phyloP scores from a whole-genome alignment of 108 stramenopile genomes.

The Cyclotella baltica region DNA sequence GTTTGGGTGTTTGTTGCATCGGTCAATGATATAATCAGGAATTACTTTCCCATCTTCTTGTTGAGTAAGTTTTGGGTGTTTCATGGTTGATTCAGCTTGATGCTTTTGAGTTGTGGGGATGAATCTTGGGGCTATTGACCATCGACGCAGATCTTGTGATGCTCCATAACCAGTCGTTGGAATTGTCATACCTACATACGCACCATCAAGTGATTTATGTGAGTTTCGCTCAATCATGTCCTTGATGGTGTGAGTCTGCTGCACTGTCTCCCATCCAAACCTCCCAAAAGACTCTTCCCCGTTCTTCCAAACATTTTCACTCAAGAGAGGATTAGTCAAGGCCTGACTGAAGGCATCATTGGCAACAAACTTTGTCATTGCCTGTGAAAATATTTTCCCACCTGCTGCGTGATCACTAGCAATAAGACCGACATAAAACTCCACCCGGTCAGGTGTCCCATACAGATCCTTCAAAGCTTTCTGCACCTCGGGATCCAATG shows the following conservation, averaged over 20 bases:
- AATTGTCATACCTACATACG: constrained; percentile 20
- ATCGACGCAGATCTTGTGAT: no score
- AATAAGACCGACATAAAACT: constrained; percentile 34
- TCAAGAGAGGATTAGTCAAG: constrained; percentile 27
- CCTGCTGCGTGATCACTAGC: constrained; percentile 12
- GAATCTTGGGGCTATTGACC: no score
- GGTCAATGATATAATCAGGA: constrained; percentile 69
- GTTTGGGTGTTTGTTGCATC: constrained; percentile 62
- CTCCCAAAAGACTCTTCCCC: constrained; percentile 16
- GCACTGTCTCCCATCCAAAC: constrained; percentile 23
- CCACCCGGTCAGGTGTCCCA: constrained; percentile 19
- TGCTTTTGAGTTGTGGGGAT: no score
- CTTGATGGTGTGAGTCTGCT: not conserved
- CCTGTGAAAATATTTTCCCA: not conserved
- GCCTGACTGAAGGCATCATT: constrained; percentile 32
- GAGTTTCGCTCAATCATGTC: not conserved
- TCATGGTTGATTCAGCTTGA: no score
- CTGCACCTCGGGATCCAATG: not conserved
- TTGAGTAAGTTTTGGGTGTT: no score
- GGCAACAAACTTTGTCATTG: constrained; percentile 24
- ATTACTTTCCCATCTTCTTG: no score
- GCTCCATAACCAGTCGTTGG: not conserved
- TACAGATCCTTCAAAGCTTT: constrained; percentile 20
- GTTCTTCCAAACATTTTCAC: constrained; percentile 27
- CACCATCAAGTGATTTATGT: constrained; percentile 9